Conservation (phyloP, 371 early-diverging fungal species). For the Thermomucor indicae-seudaticae region DNA sequence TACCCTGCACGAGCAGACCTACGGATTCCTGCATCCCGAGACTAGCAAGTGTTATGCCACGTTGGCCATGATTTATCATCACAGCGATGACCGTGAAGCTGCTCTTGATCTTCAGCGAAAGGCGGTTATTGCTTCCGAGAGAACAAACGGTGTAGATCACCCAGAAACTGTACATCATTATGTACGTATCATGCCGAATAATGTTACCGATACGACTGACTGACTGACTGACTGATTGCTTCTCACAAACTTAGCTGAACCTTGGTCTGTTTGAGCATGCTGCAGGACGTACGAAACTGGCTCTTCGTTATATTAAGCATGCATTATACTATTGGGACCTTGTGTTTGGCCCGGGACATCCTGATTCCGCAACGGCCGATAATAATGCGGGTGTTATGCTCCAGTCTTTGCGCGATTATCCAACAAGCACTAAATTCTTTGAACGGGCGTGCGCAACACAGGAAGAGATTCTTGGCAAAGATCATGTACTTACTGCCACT, state of each 20-base stretch:
- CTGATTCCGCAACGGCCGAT: conserved; percentile 82
- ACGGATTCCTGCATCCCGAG: conserved; percentile 87
- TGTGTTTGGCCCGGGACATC: conserved; percentile 73
- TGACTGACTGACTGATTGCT: conserved; percentile 1
- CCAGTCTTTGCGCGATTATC: conserved; percentile 67
- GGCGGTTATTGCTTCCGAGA: conserved; percentile 83
- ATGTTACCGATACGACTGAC: too few species aligned
- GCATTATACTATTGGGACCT: conserved; percentile 82
- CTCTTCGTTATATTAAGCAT: conserved; percentile 76
- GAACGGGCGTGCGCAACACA: conserved; percentile 70
- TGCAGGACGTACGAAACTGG: conserved; percentile 70
- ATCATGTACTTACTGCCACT: conserved; percentile 71
- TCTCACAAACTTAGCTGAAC: conserved; percentile 51
- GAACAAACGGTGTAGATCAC: conserved; percentile 83
- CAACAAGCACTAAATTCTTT: conserved; percentile 67
- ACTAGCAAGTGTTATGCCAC: conserved; percentile 82
- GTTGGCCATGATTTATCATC: conserved; percentile 85
- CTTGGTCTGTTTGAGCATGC: conserved; percentile 86
- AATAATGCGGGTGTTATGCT: conserved; percentile 87
- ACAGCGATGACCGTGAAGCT: conserved; percentile 69
- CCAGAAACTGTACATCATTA: conserved; percentile 89
- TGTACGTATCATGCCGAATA: conserved; percentile 45
- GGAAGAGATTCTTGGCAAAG: conserved; percentile 65
- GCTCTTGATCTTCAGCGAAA: conserved; percentile 81
- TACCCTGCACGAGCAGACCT: conserved; percentile 87